phyloP scores from a whole-genome alignment of 164 flowering plant species.

The Cinnamomum micranthum region DNA sequence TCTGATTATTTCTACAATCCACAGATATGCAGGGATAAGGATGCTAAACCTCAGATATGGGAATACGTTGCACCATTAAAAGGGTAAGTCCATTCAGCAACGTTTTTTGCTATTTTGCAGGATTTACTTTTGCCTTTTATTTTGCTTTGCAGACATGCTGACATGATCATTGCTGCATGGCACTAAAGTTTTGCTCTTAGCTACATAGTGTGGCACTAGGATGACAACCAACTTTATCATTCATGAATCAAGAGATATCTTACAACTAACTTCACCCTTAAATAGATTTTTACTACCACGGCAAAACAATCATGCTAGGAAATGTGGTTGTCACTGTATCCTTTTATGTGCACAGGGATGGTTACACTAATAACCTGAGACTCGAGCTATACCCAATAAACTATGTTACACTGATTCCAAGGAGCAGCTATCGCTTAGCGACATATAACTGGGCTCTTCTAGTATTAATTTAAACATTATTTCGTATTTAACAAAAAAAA shows the following conservation, averaged over 20 bases:
- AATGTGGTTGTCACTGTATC: no score
- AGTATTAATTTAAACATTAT: no score
- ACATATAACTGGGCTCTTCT: no score
- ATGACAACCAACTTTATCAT: background rate
- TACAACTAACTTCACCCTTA: background rate
- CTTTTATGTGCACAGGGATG: no score
- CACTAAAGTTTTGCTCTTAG: background rate
- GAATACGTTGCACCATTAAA: conserved; percentile 73
- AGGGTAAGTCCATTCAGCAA: conserved; percentile 48
- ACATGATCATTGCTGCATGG: background rate
- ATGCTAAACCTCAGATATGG: conserved; percentile 79
- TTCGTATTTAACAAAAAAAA: no score
- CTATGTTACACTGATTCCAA: no score
- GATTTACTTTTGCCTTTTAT: background rate
- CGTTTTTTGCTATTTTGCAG: background rate
- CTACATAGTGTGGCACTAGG: background rate
- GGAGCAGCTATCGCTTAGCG: no score
- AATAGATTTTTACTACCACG: background rate
- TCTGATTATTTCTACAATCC: conserved; percentile 5
- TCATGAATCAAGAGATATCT: background rate
- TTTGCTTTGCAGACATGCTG: background rate
- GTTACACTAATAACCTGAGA: no score
- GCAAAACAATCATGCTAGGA: background rate
- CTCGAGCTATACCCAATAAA: no score
- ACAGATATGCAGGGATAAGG: conserved; percentile 89